phyloP scores from a whole-genome alignment of 2,329 filamentous ascomycete species.

The Aspergillus candidus region DNA sequence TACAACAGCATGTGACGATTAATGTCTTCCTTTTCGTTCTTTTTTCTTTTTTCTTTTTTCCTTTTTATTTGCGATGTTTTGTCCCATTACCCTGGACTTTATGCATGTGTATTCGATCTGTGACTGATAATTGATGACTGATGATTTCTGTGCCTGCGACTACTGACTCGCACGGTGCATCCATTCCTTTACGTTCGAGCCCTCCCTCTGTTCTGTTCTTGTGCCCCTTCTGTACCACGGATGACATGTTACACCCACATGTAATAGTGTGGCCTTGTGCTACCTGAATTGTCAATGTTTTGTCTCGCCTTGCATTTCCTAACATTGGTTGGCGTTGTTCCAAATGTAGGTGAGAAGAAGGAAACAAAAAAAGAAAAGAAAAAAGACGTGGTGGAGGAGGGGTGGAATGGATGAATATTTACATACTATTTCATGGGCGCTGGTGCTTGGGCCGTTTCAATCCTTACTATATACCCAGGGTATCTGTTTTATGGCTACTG shows the following conservation, averaged over 20 bases:
- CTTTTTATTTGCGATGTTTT: too few relatives aligned
- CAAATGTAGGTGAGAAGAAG: neutral
- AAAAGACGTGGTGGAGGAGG: neutral
- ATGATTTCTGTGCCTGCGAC: slow-evolving; percentile 23
- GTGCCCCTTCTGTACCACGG: slow-evolving; percentile 4
- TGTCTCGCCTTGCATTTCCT: slow-evolving; percentile 7
- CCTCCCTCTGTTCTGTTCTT: slow-evolving; percentile 10
- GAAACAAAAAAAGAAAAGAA: slow-evolving; percentile 2
- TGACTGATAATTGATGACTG: slow-evolving; percentile 24
- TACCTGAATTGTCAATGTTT: slow-evolving; percentile 6
- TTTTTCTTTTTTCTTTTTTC: slow-evolving; percentile 8
- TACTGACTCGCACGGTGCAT: slow-evolving; percentile 30
- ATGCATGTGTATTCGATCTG: slow-evolving; percentile 7
- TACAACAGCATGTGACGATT: slow-evolving; percentile 23
- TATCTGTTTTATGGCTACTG: too few relatives aligned
- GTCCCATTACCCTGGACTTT: too few relatives aligned
- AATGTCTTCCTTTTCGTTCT: slow-evolving; percentile 22
- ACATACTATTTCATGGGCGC: too few relatives aligned
- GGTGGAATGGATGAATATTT: neutral
- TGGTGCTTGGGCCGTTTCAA: neutral
- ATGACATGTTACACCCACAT: slow-evolving; percentile 6
- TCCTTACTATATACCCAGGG: too few relatives aligned
- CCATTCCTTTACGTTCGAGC: slow-evolving; percentile 24
- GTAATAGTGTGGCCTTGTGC: slow-evolving; percentile 11
- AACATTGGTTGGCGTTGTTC: neutral